phyloP scores from a whole-genome alignment of 169 alveolate genomes.

The Cryptosporidium viatorum region DNA sequence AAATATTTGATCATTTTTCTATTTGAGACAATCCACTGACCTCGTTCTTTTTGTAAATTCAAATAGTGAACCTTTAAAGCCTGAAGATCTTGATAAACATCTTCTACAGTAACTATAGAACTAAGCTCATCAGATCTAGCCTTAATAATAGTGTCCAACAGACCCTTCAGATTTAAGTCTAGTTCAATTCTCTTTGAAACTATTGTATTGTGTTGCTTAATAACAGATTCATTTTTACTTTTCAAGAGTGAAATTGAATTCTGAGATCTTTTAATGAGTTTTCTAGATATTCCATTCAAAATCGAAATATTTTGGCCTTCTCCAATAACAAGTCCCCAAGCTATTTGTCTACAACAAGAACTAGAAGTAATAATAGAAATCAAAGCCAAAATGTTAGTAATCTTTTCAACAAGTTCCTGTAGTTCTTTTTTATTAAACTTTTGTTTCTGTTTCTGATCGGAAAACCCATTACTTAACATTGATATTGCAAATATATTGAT shows the following conservation, averaged over 20 bases:
- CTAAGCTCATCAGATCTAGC: constrained; percentile 17
- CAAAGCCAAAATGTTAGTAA: neutral
- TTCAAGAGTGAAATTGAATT: neutral
- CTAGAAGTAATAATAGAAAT: neutral
- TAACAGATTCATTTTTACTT: neutral
- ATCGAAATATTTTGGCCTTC: neutral
- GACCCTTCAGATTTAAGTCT: constrained; percentile 31
- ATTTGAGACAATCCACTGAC: constrained; percentile 38
- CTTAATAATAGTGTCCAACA: constrained; percentile 14
- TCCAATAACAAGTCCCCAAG: constrained; percentile 30
- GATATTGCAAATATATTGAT: constrained; percentile 18
- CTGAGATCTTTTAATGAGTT: constrained; percentile 15
- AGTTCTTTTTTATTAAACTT: neutral
- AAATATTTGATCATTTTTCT: neutral
- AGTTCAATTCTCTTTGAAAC: neutral
- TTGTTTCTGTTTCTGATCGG: neutral
- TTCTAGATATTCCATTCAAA: constrained; percentile 6
- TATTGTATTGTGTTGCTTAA: constrained; percentile 12
- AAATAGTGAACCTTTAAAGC: neutral
- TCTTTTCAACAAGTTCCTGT: neutral
- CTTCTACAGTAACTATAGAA: constrained; percentile 35
- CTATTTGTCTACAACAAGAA: constrained; percentile 41
- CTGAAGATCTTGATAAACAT: constrained; percentile 26
- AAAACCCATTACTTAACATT: constrained; percentile 16
- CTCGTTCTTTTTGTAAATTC: neutral